Evolutionary conservation across 2,329 filamentous ascomycete species (phyloP), one percentile per base, ranked within the genome.

Genomic region (Gliomastix tumulicola): DNA sequence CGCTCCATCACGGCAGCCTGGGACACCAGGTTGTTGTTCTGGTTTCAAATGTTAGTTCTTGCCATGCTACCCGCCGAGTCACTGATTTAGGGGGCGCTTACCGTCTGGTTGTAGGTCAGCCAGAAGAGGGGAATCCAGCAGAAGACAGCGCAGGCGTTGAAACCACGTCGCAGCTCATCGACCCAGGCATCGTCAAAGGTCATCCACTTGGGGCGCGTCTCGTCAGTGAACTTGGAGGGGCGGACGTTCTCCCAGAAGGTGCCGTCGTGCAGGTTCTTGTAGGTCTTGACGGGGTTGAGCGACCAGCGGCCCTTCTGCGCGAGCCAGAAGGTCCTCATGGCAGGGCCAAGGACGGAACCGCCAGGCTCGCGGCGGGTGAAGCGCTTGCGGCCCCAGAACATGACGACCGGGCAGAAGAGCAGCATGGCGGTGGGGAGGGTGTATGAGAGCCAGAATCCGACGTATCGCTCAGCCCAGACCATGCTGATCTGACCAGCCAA

Each of bases 131-230:
- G 81, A 39, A 77, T 80, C 67, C 78, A 86, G 44, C 73, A 53
- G 55, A 84, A 89, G 7, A 87, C 82, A 30, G 74, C 66, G 54
- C 81, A 84, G 13, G 81, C 81, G 37, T 69, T 65, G 44, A 84
- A 69, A 8, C 82, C 83, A 59, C 84, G 78, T 30, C 68, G 68
- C 20, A 88, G 71, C 53, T 88, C 82, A 50, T 86, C 83, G 25
- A 89, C 83, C 82, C 82, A 89, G 16, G 74, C 74, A 46, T 89
- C 84, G 44, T 88, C 82, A 48, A 87, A 88, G 3, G 74, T 82
- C 80, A 88, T 88, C 81, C 82, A 88, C 1, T 48, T 45, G 0
- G 79, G 83, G 25, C 74, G 76, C 34, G 61, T 59, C 16, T 60
- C 60, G 30, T 69, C 62, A 17, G 66, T 64, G 27, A 84, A 71